A percentile compares a stretch with the other conserved stretches of the same genome.
These are phyloP conservation scores for Oemleria cerasiformis DNA, from an alignment of 306 rosid species.

Conservation along the genomic window DNA sequence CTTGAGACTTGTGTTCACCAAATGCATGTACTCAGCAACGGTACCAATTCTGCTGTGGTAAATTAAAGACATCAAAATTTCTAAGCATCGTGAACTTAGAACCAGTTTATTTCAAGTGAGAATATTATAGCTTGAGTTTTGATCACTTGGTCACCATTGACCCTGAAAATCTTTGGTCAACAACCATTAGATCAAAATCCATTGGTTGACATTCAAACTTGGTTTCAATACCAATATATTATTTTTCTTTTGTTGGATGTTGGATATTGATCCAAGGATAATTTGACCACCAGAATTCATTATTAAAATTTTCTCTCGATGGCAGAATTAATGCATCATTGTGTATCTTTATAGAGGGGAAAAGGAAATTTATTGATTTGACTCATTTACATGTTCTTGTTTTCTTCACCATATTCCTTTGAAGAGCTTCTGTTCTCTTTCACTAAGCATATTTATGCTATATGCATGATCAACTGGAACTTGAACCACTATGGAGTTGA, in stretches of 20 bases:
- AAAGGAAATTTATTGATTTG: background rate
- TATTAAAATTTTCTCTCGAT: no score
- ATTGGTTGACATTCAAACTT: background rate
- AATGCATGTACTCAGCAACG: background rate
- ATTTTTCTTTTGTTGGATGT: background rate
- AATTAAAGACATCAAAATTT: background rate
- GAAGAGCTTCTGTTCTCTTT: background rate
- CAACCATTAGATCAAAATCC: background rate
- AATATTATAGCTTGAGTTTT: background rate
- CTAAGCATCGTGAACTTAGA: background rate
- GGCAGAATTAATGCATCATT: no score
- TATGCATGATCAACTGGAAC: no score
- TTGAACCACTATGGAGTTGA: no score
- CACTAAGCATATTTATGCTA: background rate
- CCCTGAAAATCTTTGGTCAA: no score
- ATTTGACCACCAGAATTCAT: background rate
- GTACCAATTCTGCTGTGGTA: background rate
- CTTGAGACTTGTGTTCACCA: background rate
- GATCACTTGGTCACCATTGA: background rate
- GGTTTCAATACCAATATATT: background rate
- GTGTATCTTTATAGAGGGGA: background rate
- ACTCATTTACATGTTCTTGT: background rate
- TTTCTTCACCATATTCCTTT: background rate
- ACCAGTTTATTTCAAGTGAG: background rate
- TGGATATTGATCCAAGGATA: background rate